Conservation (phyloP, 768 basidiomycete genomes). For the Rhizopogon sp. region DNA sequence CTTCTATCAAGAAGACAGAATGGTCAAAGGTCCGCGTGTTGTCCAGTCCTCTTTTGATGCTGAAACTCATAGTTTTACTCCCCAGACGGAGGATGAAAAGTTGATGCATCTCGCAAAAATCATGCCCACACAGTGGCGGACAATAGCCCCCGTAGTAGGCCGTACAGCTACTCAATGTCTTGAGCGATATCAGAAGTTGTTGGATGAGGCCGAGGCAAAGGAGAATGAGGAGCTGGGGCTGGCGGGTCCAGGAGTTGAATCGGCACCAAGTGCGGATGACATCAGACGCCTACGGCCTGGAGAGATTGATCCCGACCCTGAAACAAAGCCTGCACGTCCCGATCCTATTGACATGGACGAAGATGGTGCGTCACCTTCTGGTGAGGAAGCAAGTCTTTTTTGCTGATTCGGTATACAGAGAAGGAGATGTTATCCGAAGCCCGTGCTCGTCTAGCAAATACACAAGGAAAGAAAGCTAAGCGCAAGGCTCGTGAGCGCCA, state of each 20-base stretch:
- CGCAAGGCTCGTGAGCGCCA: conserved; percentile 97
- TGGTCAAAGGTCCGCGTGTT: conserved; percentile 82
- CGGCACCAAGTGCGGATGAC: conserved; percentile 88
- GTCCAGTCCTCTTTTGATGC: background rate
- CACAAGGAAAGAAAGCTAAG: conserved; percentile 99
- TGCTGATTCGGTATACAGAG: conserved; percentile 42
- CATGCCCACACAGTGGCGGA: conserved; percentile 99
- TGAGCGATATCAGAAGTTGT: conserved; percentile 95
- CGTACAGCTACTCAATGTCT: conserved; percentile 97
- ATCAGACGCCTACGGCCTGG: conserved; percentile 86
- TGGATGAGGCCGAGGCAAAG: conserved; percentile 96
- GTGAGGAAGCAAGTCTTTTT: background rate
- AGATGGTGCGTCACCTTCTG: conserved; percentile 57
- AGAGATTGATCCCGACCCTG: conserved; percentile 98
- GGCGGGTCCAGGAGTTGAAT: conserved; percentile 74
- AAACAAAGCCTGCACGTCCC: conserved; percentile 95
- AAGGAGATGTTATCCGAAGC: conserved; percentile 99
- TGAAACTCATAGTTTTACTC: background rate
- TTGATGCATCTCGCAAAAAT: conserved; percentile 95
- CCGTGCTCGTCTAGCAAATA: conserved; percentile 95
- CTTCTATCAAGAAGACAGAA: conserved; percentile 99
- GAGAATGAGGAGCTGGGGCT: conserved; percentile 94
- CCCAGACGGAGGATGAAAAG: conserved; percentile 95
- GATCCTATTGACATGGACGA: conserved; percentile 99
- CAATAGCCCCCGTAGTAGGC: conserved; percentile 97